These are phyloP conservation scores for Aquilaria malaccensis DNA, from an alignment of 345 rosid genomes.

Conservation along the genomic window DNA sequence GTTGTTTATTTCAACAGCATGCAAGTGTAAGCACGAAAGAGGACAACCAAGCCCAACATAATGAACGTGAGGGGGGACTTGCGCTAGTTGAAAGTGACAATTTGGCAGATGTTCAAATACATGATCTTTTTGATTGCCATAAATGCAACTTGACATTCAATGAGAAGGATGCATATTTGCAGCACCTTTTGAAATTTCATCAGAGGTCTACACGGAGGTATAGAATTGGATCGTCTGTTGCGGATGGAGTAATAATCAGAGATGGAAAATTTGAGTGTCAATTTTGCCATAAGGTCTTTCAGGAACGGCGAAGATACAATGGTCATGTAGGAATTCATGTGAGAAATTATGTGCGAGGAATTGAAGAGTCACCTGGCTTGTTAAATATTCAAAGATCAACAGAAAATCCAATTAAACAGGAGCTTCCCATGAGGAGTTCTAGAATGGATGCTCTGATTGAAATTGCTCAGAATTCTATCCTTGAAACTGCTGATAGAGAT, in stretches of 20 bases:
- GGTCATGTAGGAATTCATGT: conserved; percentile 75
- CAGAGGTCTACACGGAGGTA: conserved; percentile 57
- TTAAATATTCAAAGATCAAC: conserved; percentile 23
- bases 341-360: conserved; percentile 55
- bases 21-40: conserved; percentile 21
- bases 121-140: conserved; percentile 57
- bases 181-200: conserved; percentile 64
- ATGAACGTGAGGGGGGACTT: conserved; percentile 26
- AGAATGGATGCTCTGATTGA: conserved; percentile 81
- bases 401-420: conserved; percentile 31
- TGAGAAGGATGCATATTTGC: conserved; percentile 57
- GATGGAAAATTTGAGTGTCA: conserved; percentile 80
- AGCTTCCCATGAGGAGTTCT: conserved; percentile 39
- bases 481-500: conserved; percentile 31
- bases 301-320: conserved; percentile 64
- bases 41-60: conserved; percentile 23
- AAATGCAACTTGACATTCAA: conserved; percentile 62
- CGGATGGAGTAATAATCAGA: conserved; percentile 65
- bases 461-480: conserved; percentile 74
- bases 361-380: conserved; percentile 45
- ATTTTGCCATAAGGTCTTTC: conserved; percentile 68
- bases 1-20: conserved; percentile 20
- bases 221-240: conserved; percentile 66
- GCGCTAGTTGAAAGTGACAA: conserved; percentile 36
- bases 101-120: conserved; percentile 48